These are phyloP conservation scores for Calonectria multiphialidica DNA, from an alignment of 2,329 filamentous ascomycete genomes.

Conservation along the genomic window DNA sequence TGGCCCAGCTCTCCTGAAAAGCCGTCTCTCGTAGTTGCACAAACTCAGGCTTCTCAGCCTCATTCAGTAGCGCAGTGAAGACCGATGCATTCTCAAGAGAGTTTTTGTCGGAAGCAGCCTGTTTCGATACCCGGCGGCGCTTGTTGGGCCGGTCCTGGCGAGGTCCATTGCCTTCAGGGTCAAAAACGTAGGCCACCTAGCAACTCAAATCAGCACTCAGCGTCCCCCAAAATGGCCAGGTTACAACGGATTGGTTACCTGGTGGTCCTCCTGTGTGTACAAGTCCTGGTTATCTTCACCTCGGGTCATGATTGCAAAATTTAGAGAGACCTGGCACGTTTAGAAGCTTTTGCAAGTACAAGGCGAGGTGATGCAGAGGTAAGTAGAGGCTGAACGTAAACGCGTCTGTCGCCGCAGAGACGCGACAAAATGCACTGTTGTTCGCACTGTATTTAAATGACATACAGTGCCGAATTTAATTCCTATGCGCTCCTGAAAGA, in stretches of 20 bases:
- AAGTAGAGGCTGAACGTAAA: conserved; percentile 22
- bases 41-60: conserved; percentile 62
- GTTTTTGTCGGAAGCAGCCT: conserved; percentile 37
- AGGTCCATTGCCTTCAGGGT: conserved; percentile 58
- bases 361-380: conserved; percentile 22
- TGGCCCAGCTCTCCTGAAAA: conserved; percentile 74
- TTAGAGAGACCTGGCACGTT: not conserved
- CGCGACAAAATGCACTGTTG: conserved; percentile 27
- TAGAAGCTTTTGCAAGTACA: conserved; percentile 7
- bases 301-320: conserved; percentile 37
- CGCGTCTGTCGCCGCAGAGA: conserved; percentile 34
- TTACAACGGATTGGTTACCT: conserved; percentile 47
- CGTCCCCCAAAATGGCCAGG: not conserved
- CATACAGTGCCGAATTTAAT: too few relatives aligned
- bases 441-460: conserved; percentile 32
- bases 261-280: conserved; percentile 58
- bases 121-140: conserved; percentile 65
- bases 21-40: conserved; percentile 67
- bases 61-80: conserved; percentile 68
- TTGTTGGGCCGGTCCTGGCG: conserved; percentile 63
- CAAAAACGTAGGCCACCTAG: conserved; percentile 74
- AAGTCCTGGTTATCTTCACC: conserved; percentile 37
- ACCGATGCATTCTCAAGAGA: conserved; percentile 35
- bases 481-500: too few relatives aligned
- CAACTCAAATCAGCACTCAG: conserved; percentile 26